A percentile compares a stretch with the other conserved stretches of the same genome.
Conservation (phyloP, 768 basidiomycete genomes). For the Russula compacta region DNA sequence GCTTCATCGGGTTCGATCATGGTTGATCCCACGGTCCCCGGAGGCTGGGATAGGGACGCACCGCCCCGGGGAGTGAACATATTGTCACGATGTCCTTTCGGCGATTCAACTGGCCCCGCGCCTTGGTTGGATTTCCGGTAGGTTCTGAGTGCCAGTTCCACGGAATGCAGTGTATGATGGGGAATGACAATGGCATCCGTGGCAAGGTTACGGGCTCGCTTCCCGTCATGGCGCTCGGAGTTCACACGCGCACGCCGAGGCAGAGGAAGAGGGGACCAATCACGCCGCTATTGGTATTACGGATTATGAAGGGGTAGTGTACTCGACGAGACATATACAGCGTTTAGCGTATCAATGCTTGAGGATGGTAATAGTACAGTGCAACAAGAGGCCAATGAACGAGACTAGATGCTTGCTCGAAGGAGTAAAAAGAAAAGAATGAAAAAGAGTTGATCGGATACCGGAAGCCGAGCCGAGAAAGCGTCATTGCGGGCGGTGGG, state of each 20-base stretch:
- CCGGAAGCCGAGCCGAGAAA: constrained; percentile 11
- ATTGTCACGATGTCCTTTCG: background rate
- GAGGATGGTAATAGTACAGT: constrained; percentile 18
- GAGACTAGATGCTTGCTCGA: constrained; percentile 16
- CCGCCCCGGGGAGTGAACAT: background rate
- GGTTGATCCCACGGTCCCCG: constrained; percentile 8
- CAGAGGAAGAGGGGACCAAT: background rate
- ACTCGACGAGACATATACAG: constrained; percentile 12
- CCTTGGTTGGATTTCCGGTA: constrained; percentile 1
- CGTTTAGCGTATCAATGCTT: constrained; percentile 15
- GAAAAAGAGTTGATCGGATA: constrained; percentile 13
- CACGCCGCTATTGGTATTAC: background rate
- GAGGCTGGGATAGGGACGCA: background rate
- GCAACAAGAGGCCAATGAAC: constrained; percentile 12
- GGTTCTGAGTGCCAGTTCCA: constrained; percentile 1
- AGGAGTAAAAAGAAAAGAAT: constrained; percentile 1
- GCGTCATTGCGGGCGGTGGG: constrained; percentile 2
- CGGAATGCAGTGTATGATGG: constrained; percentile 2
- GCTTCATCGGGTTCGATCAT: constrained; percentile 5
- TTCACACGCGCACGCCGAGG: constrained; percentile 2
- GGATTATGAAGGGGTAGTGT: constrained; percentile 12
- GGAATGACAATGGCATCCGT: background rate
- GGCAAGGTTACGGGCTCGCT: background rate
- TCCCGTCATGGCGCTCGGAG: constrained; percentile 1
- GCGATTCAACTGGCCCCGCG: background rate